Evolutionary conservation across 768 basidiomycete genomes (phyloP).

Genomic region (Candolleomyces eurysporus): DNA sequence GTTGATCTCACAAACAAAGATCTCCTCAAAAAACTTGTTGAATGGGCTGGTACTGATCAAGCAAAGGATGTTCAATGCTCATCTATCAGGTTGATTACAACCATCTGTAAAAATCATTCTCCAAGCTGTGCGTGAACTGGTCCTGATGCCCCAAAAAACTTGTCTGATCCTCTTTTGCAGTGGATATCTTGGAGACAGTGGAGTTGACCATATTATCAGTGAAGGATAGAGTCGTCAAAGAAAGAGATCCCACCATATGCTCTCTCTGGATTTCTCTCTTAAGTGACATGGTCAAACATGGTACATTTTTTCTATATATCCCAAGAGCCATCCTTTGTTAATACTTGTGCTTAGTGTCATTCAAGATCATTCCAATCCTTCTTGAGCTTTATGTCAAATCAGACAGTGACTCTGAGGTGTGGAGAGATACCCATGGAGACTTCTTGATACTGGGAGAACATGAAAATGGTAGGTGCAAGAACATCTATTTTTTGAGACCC

Average conservation of each 20-base stretch:
- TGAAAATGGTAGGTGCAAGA: not conserved
- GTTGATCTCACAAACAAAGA: not conserved
- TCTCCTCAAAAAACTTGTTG: not conserved
- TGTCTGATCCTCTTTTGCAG: not conserved
- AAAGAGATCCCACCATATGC: not conserved
- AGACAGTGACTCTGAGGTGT: not conserved
- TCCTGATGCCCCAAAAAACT: not conserved
- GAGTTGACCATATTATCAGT: not conserved
- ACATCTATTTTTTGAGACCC: not conserved
- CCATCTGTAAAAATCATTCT: not conserved
- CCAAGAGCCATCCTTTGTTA: no score
- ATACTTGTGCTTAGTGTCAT: no score
- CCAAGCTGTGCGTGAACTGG: not conserved
- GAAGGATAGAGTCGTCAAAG: not conserved
- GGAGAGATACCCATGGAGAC: not conserved
- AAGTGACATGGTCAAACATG: not conserved
- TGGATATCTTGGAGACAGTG: not conserved
- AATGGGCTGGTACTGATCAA: not conserved
- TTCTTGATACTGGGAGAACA: not conserved
- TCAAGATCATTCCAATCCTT: not conserved
- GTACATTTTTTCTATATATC: not conserved
- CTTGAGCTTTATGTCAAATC: not conserved
- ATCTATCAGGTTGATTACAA: not conserved
- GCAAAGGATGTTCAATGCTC: not conserved
- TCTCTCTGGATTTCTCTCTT: not conserved